Base-by-base conservation (phyloP, 345 rosid species). In the Sisymbrium altissimum region DNA sequence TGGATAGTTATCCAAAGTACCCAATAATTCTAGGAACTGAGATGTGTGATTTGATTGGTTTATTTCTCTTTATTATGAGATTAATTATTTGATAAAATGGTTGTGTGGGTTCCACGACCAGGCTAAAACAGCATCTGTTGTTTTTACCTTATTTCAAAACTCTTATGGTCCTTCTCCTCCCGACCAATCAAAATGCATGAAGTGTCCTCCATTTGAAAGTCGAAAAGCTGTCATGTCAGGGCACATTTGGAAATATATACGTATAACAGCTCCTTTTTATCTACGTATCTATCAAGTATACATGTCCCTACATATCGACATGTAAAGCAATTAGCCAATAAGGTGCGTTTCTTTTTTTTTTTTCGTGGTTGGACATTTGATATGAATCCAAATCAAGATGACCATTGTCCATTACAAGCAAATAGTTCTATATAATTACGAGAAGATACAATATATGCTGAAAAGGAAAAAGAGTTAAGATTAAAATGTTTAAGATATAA, bases 171-270 rank as follows among this genome's bases (percentile, higher is more conserved):
- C 66, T 25, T 62, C 27, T 43, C 59, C 50, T 62, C 30, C 33
- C 29, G 38, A 46, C 80, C 71, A 76, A 70, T 64, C 36, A 46
- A 3, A 70, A 36, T 55, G 71, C 36, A 54, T 29, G 44, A 70
- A 70, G 76, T 76, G 76, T 76, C 76, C 61, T 76, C 71, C 54
- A 70, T 70, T 76, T 69, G 65, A 67, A 76, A 64, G 1, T 70
- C 50, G 36, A 45, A 76, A 63, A 41, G 71, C 66, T 70, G 80
- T 53, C 75, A 55, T 70, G 66, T 70, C 80, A 76, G 75, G 12
- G 15, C 45, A 76, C 62, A 55, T 56, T 70, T 76, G 53, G 29
- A 70, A 41, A 63, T 17, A 55, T 36, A 55, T 53, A 70, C 18
- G 40, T 46, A 17, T 70, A 55, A 9, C 40, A 48, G 3, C 57